A percentile compares a stretch with the other conserved stretches of the same genome.
Evolutionary conservation across 2,329 filamentous ascomycete genomes (phyloP).

Genomic region (Ceratocystis cubensis): DNA sequence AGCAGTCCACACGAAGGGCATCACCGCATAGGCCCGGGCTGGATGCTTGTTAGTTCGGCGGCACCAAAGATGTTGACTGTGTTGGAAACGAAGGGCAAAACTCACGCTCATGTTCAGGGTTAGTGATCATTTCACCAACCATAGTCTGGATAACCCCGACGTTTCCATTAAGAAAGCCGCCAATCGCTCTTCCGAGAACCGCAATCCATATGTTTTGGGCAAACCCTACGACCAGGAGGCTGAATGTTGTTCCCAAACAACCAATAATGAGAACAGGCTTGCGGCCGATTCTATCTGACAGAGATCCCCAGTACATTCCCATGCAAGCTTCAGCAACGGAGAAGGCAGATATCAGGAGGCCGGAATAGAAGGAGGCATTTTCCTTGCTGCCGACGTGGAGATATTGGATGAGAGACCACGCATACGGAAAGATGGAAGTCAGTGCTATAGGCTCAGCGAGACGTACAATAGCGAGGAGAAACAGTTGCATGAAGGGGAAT

Average conservation of each 20-base stretch:
- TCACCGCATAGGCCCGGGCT: conserved; percentile 77
- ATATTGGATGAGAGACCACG: conserved; percentile 68
- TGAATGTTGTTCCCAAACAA: conserved; percentile 69
- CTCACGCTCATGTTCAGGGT: conserved; percentile 75
- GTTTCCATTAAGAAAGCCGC: conserved; percentile 79
- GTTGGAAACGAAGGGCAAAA: conserved; percentile 23
- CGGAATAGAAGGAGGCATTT: conserved; percentile 79
- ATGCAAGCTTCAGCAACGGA: conserved; percentile 70
- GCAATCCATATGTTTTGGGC: conserved; percentile 75
- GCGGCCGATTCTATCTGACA: conserved; percentile 70
- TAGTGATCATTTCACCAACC: conserved; percentile 76
- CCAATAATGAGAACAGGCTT: conserved; percentile 77
- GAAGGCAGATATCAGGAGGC: conserved; percentile 76
- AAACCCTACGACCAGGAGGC: conserved; percentile 71
- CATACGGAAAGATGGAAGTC: conserved; percentile 87
- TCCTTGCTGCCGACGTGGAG: conserved; percentile 58
- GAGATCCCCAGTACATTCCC: conserved; percentile 75
- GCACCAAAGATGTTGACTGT: not conserved
- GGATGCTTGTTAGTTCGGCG: conserved; percentile 13
- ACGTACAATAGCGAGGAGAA: conserved; percentile 79
- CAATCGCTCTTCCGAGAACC: conserved; percentile 59
- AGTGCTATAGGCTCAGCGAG: conserved; percentile 86
- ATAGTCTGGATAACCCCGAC: conserved; percentile 87
- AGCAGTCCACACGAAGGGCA: conserved; percentile 90
- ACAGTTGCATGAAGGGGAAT: conserved; percentile 73